phyloP scores from a whole-genome alignment of 768 basidiomycete genomes.

The Boletus bicolor region DNA sequence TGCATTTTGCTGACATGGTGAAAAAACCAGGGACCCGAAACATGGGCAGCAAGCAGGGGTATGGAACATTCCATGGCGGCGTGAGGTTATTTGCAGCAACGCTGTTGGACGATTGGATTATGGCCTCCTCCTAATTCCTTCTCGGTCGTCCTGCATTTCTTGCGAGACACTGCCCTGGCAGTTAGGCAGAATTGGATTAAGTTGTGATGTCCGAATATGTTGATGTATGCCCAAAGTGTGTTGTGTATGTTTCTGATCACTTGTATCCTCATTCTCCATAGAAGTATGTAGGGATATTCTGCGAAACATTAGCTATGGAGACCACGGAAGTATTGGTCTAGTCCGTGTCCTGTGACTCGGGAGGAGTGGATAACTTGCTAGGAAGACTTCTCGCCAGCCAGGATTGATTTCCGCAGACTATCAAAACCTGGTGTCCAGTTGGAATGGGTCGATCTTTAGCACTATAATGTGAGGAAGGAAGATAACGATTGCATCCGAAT shows the following conservation, averaged over 20 bases:
- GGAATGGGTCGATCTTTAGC: neutral
- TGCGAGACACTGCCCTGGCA: too few relatives aligned
- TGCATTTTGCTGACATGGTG: neutral
- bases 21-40: constrained; percentile 27
- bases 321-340: neutral
- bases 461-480: neutral
- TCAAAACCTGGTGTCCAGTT: neutral
- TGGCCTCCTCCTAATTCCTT: neutral
- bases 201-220: neutral
- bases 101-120: neutral
- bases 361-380: neutral
- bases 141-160: neutral
- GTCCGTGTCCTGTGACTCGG: neutral
- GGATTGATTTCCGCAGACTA: neutral
- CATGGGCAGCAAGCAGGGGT: constrained; percentile 30
- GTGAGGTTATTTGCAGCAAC: neutral
- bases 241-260: neutral
- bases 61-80: constrained; percentile 26
- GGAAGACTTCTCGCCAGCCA: neutral
- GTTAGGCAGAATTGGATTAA: neutral
- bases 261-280: neutral
- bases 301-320: neutral
- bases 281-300: too few relatives aligned
- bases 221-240: neutral
- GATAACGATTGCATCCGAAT: neutral